A percentile compares a stretch with the other conserved stretches of the same genome.
Evolutionary conservation across 495 filamentous ascomycete genomes (phyloP).

Genomic region (Talaromyces ruber): DNA sequence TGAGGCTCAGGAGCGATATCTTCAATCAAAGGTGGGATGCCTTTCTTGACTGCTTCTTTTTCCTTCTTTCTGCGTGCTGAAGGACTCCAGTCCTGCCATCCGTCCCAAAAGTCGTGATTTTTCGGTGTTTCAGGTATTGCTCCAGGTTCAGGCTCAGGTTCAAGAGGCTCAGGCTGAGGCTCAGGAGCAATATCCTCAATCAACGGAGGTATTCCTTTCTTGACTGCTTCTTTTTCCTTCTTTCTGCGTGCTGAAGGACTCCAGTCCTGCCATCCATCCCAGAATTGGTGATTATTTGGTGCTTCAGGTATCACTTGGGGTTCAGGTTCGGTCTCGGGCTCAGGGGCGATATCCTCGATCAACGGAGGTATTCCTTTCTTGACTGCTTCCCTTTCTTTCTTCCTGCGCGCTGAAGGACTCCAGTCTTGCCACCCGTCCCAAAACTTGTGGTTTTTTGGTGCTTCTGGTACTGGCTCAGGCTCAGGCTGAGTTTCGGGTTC

Average conservation of each 20-base stretch:
- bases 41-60: slow-evolving; percentile 8
- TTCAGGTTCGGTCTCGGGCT: slow-evolving; percentile 10
- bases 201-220: slow-evolving; percentile 4
- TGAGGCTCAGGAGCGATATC: not conserved
- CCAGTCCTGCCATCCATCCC: not conserved
- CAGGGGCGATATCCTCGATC: not conserved
- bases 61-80: slow-evolving; percentile 7
- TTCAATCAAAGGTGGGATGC: slow-evolving; percentile 7
- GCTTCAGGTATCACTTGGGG: slow-evolving; percentile 21
- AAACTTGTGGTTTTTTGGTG: not conserved
- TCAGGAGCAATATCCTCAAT: slow-evolving; percentile 9
- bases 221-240: slow-evolving; percentile 12
- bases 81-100: slow-evolving; percentile 2
- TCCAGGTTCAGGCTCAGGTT: slow-evolving; percentile 12
- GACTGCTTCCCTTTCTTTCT: slow-evolving; percentile 8
- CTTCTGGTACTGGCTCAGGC: slow-evolving; percentile 1
- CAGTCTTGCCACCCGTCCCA: not conserved
- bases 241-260: slow-evolving; percentile 3
- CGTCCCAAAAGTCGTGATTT: slow-evolving; percentile 13
- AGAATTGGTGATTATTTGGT: slow-evolving; percentile 7
- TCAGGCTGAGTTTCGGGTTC: slow-evolving; percentile 21
- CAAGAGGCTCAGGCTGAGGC: slow-evolving; percentile 16
- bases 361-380: slow-evolving; percentile 10
- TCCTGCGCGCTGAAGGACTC: not conserved
- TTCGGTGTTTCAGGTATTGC: slow-evolving; percentile 4